These are phyloP conservation scores for Punica granatum DNA, from an alignment of 345 rosid species.

Conservation along the genomic window DNA sequence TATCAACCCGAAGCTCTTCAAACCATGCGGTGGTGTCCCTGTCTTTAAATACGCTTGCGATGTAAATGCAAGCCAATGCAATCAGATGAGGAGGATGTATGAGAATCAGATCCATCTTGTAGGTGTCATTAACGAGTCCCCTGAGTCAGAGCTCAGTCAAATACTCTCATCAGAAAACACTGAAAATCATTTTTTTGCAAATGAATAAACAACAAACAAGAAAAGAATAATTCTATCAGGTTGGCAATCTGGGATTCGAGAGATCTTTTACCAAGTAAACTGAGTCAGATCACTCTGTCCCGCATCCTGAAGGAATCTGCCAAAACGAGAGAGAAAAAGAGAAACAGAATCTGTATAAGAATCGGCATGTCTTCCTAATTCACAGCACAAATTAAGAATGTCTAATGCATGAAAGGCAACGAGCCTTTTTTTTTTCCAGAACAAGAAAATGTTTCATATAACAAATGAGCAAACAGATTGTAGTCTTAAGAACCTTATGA, in stretches of 20 bases:
- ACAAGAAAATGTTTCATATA: neutral
- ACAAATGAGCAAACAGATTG: neutral
- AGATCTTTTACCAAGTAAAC: conserved; percentile 48
- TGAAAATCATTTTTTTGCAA: neutral
- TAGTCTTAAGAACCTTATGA: neutral
- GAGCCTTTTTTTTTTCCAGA: no score
- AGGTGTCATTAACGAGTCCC: conserved; percentile 96
- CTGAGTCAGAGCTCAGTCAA: conserved; percentile 23
- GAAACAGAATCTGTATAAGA: neutral
- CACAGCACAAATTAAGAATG: neutral
- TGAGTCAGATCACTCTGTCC: conserved; percentile 80
- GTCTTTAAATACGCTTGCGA: conserved; percentile 67
- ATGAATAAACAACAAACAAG: neutral
- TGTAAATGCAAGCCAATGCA: conserved; percentile 88
- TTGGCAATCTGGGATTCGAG: neutral
- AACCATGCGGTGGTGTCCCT: conserved; percentile 88
- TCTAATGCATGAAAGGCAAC: neutral
- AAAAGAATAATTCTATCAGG: neutral
- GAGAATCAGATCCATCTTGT: conserved; percentile 92
- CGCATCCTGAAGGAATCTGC: conserved; percentile 81
- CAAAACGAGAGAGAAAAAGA: conserved; percentile 10
- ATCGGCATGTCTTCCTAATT: neutral
- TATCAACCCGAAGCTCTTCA: conserved; percentile 94
- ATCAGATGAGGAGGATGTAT: conserved; percentile 81
- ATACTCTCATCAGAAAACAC: neutral